Base-by-base conservation (phyloP, 2,329 filamentous ascomycete genomes). In the Juglanconis sp. region DNA sequence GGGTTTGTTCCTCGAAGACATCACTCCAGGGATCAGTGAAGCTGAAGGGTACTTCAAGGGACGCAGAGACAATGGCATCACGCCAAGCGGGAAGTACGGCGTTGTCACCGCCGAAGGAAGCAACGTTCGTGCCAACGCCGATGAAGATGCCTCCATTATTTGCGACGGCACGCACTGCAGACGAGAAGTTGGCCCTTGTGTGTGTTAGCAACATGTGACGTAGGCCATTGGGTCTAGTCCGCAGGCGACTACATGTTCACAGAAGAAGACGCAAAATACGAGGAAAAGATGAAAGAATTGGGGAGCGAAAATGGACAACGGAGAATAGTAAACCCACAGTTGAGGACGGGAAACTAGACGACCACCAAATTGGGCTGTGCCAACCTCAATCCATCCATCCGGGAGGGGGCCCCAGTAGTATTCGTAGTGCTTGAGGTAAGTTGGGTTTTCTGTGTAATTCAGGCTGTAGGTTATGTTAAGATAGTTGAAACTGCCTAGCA, bases 71-170 rank as follows among this genome's bases (percentile, higher is more conserved):
- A 17, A 76, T 68, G 9, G 73, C 64, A 36, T 69, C 66, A 31
- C 75, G 72, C 75, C 75, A 77, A 2, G 70, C 70, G 0, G 75
- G 74, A 40, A 71, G 71, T 32, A 77, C 74, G 1, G 74, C 70
- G 64, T 72, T 76, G 36, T 71, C 70, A 31, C 70, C 69, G 3
- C 55, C 55, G 9, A 61, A 61, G 1, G 32, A 50, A 42, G 65
- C 46, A 7, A 65, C 63, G 52, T 63, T 44, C 5, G 62, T 53
- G 15, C 56, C 63, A 30, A 58, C 58, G 2, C 60, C 60, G 30
- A 64, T 64, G 32, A 64, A 64, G 15, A 59, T 60, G 11, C 52
- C 64, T 2, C 55, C 56, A 4, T 59, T 56, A 15, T 55, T 50
- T 15, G 59, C 61, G 24, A 58, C 40, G 7, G 44, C 44, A 7